phyloP scores from a whole-genome alignment of 352 stramenopile species.

The Globisporangium yorkense region DNA sequence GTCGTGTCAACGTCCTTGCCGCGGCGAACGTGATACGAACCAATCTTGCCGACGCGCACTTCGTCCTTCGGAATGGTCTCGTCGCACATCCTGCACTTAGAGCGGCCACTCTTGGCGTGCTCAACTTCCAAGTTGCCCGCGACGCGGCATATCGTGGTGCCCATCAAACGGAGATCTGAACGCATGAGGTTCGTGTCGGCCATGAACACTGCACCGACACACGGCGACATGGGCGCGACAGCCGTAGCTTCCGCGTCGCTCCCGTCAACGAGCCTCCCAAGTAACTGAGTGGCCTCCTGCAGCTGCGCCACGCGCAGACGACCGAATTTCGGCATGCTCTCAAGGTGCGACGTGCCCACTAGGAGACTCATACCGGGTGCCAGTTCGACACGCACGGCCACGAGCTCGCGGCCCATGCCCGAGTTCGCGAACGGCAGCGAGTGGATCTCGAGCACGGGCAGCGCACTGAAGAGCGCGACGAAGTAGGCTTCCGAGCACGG shows the following conservation, averaged over 20 bases:
- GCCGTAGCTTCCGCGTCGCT: conserved; percentile 4
- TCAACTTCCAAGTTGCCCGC: conserved; percentile 44
- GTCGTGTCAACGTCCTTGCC: conserved; percentile 41
- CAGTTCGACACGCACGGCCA: conserved; percentile 48
- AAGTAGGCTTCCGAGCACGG: conserved; percentile 75
- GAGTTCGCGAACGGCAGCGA: conserved; percentile 65
- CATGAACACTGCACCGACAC: conserved; percentile 68
- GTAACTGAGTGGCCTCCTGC: conserved; percentile 38
- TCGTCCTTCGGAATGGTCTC: conserved; percentile 37
- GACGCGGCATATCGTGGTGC: conserved; percentile 21
- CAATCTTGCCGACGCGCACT: conserved; percentile 47
- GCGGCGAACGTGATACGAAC: conserved; percentile 36
- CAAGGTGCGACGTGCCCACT: conserved; percentile 62
- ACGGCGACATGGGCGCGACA: conserved; percentile 12
- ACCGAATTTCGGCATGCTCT: conserved; percentile 60
- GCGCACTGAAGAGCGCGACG: conserved; percentile 67
- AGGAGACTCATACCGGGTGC: conserved; percentile 39
- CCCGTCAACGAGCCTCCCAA: conserved; percentile 39
- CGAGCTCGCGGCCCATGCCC: conserved; percentile 67
- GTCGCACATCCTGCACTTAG: conserved; percentile 50
- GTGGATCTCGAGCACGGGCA: conserved; percentile 55
- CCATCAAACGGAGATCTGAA: conserved; percentile 54
- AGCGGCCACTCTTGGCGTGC: conserved; percentile 35
- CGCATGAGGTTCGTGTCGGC: conserved; percentile 67
- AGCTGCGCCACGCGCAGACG: conserved; percentile 43